Evolutionary conservation across 371 early-diverging fungal genomes (phyloP), one percentile per base, ranked within the genome.

Genomic region (Rhizopus microsporus): DNA sequence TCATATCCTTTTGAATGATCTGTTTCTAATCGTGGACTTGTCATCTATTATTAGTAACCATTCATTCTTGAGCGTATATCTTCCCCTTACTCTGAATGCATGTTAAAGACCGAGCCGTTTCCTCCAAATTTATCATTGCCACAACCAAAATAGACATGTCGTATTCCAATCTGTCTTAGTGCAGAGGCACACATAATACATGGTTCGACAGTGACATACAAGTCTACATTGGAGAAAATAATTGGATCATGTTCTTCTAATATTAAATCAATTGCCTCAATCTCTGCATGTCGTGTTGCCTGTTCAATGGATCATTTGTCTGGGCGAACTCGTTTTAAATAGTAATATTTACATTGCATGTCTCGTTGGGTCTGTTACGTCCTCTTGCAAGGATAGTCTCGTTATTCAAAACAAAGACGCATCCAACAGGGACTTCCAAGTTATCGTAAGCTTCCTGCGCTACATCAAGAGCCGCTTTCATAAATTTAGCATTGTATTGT

Each of bases 131-230:
- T 84, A 15, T 98, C 97, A 65, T 98, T 98, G 3, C 87, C 83
- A 63, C 93, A 91, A 2, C 97, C 97, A 77, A 82, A 97, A 56
- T 88, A 90, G 3, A 96, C 96, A 16, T 84, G 78, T 3, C 88
- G 78, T 12, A 97, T 84, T 3, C 84, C 82, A 16, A 88, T 57
- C 54, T 89, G 89, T 29, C 96, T 74, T 56, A 99, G 67, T 5
- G 98, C 95, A 42, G 94, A 86, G 4, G 96, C 93, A 61, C 99
- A 99, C 99, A 99, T 99, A 4, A 99, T 84, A 71, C 99, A 99
- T 3, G 99, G 99, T 74, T 99, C 99, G 1, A 99, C 96, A 0
- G 99, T 99, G 9, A 99, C 96, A 73, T 96, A 99, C 31, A 99
- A 70, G 60, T 87, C 85, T 46, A 85, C 76, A 34, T 78, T 45